phyloP scores from a whole-genome alignment of 2,329 filamentous ascomycete genomes.

The Aspergillus thermomutatus region DNA sequence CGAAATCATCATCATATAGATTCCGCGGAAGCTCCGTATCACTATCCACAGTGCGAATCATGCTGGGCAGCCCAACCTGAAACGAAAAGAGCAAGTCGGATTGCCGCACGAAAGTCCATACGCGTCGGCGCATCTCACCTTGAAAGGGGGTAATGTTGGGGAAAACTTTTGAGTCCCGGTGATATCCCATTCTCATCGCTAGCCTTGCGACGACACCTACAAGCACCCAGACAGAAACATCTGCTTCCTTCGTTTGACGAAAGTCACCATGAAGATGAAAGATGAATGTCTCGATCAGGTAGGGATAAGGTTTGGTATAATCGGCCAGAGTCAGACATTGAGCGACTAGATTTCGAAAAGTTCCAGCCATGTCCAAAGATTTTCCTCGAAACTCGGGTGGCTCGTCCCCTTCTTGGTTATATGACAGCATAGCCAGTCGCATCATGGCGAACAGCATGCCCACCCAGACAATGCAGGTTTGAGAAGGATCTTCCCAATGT shows the following conservation, averaged over 20 bases:
- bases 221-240: slow-evolving; percentile 59
- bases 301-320: slow-evolving; percentile 59
- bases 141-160: slow-evolving; percentile 58
- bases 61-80: slow-evolving; percentile 64
- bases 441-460: slow-evolving; percentile 63
- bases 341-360: slow-evolving; percentile 54
- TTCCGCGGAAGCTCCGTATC: slow-evolving; percentile 62
- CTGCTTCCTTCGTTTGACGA: slow-evolving; percentile 56
- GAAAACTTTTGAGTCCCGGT: slow-evolving; percentile 60
- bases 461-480: slow-evolving; percentile 59
- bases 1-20: slow-evolving; percentile 64
- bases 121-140: slow-evolving; percentile 54
- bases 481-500: slow-evolving; percentile 58
- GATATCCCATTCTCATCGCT: slow-evolving; percentile 65
- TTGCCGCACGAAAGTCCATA: slow-evolving; percentile 52
- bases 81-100: slow-evolving; percentile 64
- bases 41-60: slow-evolving; percentile 61
- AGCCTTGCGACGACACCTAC: slow-evolving; percentile 59
- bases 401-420: slow-evolving; percentile 59
- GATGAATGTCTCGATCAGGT: slow-evolving; percentile 60
- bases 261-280: slow-evolving; percentile 62
- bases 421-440: slow-evolving; percentile 62
- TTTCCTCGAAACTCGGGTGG: slow-evolving; percentile 61
- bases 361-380: slow-evolving; percentile 46
- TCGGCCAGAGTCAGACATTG: slow-evolving; percentile 62